Base-by-base conservation (phyloP, 2,329 filamentous ascomycete species). In the Ophiostoma sp. region DNA sequence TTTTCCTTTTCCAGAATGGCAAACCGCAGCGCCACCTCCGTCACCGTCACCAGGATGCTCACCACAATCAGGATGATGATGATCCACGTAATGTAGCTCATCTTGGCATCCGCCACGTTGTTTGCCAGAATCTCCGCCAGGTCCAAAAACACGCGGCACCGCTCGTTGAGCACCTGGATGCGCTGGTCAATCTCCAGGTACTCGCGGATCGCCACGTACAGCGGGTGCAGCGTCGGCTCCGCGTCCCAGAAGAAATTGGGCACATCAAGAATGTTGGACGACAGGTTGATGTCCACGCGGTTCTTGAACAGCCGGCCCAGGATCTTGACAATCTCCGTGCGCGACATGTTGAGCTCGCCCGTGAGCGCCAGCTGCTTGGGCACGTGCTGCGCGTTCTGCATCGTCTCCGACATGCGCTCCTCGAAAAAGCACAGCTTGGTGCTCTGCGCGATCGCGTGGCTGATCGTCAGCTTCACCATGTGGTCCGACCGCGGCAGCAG, bases 211-310 rank as follows among this genome's bases (percentile, higher is more conserved):
- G 94, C 95, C 71, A 88, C 89, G 82, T 99, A 99, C 36, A 99
- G 88, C 0, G 95, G 95, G 78, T 97, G 93, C 0, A 99, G 85
- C 0, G 93, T 97, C 23, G 95, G 95, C 78, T 99, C 95, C 13
- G 92, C 92, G 79, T 98, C 94, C 95, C 95, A 99, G 85, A 98
- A 96, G 85, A 97, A 97, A 78, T 94, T 96, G 72, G 94, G 94
- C 0, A 96, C 93, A 79, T 97, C 94, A 71, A 97, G 90, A 78
- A 97, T 94, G 77, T 98, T 98, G 27, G 92, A 96, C 72, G 93
- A 98, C 31, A 99, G 86, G 79, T 99, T 99, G 68, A 99, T 96
- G 75, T 99, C 94, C 1, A 99, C 95, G 67, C 95, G 88, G 75
- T 91, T 95, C 79, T 94, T 96, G 80, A 98, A 99, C 20, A 99